phyloP scores from a whole-genome alignment of 345 rosid genomes.

The Lumnitzera littorea region DNA sequence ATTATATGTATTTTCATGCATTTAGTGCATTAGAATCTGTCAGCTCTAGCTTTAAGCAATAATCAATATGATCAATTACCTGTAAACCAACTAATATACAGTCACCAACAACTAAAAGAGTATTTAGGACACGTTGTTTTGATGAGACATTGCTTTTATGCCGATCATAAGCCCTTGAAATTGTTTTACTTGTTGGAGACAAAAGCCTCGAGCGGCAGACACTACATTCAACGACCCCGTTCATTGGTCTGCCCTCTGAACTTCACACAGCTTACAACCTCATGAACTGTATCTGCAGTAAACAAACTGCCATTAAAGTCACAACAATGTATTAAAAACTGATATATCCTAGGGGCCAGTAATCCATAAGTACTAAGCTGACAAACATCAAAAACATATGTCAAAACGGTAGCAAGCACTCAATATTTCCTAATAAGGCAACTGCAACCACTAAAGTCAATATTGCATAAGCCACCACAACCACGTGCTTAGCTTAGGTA shows the following conservation, averaged over 20 bases:
- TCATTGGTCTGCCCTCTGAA: constrained; percentile 10
- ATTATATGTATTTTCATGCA: too few species aligned
- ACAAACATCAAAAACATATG: too few species aligned
- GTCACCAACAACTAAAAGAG: constrained; percentile 62
- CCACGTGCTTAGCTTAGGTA: too few species aligned
- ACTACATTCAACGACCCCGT: constrained; percentile 29
- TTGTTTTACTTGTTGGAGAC: constrained; percentile 28
- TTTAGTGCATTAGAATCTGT: neutral
- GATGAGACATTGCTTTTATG: constrained; percentile 36
- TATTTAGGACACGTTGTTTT: constrained; percentile 40
- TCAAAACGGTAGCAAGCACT: too few species aligned
- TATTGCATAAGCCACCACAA: too few species aligned
- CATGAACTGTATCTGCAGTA: constrained; percentile 6
- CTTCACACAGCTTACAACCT: neutral
- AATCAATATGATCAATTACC: constrained; percentile 21
- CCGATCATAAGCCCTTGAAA: constrained; percentile 53
- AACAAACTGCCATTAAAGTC: neutral
- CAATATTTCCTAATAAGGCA: too few species aligned
- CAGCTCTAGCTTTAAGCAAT: neutral
- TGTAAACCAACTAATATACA: constrained; percentile 59
- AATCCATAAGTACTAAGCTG: too few species aligned
- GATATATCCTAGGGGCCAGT: too few species aligned
- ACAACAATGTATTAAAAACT: too few species aligned
- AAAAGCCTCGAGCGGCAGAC: constrained; percentile 32
- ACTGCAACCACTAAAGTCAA: too few species aligned